A percentile compares a stretch with the other conserved stretches of the same genome.
Evolutionary conservation across 441 rosid species (phyloP).

Genomic region (Lepidium campestre): DNA sequence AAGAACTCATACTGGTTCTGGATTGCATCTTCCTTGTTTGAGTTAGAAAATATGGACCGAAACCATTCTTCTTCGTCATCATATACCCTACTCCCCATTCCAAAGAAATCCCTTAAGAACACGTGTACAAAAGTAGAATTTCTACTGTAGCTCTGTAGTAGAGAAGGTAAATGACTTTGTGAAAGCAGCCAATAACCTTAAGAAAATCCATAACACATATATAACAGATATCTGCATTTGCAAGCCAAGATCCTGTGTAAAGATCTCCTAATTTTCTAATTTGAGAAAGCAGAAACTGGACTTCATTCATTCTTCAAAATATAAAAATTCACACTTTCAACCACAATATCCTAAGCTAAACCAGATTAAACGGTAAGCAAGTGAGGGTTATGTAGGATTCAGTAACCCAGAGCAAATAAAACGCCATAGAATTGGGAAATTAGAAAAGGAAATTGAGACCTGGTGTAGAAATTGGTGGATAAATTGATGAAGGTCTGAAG

Average conservation of each 20-base stretch:
- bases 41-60: conserved; percentile 59
- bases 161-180: background rate
- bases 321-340: background rate
- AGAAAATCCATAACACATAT: background rate
- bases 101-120: background rate
- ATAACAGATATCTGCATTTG: background rate
- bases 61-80: conserved; percentile 91
- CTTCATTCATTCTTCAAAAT: background rate
- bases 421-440: background rate
- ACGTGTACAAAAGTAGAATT: background rate
- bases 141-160: background rate
- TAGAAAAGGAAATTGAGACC: conserved; percentile 26
- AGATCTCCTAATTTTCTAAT: background rate
- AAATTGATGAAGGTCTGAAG: conserved; percentile 72
- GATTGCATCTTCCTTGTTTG: conserved; percentile 81
- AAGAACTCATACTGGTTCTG: conserved; percentile 91
- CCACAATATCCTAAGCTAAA: background rate
- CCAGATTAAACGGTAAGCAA: background rate
- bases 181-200: background rate
- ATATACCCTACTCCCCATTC: conserved; percentile 50
- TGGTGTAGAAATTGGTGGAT: conserved; percentile 83
- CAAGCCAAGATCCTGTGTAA: background rate
- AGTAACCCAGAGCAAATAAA: background rate
- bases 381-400: background rate
- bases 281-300: background rate